Base-by-base conservation (phyloP, 1,284 basidiomycete genomes). In the Sporisorium scitamineum region DNA sequence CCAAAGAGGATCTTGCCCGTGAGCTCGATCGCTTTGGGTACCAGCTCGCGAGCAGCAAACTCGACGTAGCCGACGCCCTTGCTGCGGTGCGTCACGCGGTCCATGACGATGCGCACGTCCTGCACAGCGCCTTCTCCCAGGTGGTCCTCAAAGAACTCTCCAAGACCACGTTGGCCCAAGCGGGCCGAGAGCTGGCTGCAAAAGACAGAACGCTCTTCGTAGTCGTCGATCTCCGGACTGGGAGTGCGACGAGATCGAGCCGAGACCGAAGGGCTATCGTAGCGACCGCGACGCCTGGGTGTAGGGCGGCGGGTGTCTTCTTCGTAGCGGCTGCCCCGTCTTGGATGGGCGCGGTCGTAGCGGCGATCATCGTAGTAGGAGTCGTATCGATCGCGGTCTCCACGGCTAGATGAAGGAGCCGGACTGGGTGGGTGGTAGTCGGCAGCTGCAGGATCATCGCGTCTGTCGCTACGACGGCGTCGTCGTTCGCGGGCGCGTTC, bases 1-100 rank as follows among this genome's bases (percentile, higher is more conserved):
- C 97, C 97, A 92, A 99, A 97, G 76, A 99, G 93, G 73, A 95
- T 90, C 62, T 94, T 96, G 81, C 97, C 97, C 80, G 92, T 92
- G 66, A 98, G 89, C 73, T 89, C 89, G 70, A 98, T 87, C 47
- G 97, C 97, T 86, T 93, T 93, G 78, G 93, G 92, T 71, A 99
- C 95, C 66, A 93, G 89, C 64, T 96, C 94, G 79, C 95, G 90
- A 56, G 92, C 88, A 79, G 92, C 91, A 85, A 99, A 93, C 87
- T 99, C 97, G 81, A 99, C 96, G 86, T 98, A 99, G 74, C 94
- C 97, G 84, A 98, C 97, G 72, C 90, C 96, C 87, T 97, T 98
- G 31, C 94, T 97, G 58, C 95, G 91, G 78, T 94, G 90, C 16
- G 94, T 95, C 57, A 95, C 88, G 74, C 94, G 90, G 85, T 99